Base-by-base conservation (phyloP, 202 grass and related monocot genomes). In the Setaria italica region DNA sequence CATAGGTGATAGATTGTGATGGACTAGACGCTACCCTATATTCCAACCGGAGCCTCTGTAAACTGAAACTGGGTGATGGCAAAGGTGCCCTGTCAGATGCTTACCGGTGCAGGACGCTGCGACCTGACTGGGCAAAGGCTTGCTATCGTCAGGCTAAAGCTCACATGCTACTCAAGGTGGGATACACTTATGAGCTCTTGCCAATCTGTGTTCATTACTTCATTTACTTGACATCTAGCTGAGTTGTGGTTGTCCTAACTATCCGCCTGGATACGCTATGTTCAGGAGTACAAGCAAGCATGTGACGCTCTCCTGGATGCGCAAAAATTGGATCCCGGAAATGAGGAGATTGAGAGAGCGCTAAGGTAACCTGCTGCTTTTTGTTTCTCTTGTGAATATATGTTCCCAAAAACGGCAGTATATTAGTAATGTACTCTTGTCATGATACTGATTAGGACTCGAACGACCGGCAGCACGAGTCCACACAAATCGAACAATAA, bases 1-100 rank as follows among this genome's bases (percentile, higher is more conserved):
- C 8, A 3, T 72, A 88, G 86, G 86, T 49, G 15, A 67, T 88
- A 74, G 10, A 3, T 32, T 3, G 9, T 49, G 25, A 1, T 48
- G 19, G 1, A 74, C 67, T 69, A 53, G 76, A 63, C 29, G 59
- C 76, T 16, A 32, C 59, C n/a, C 4, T 84, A 16, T 88, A 88
- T 67, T 83, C 87, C 72, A 88, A 84, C 67, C 73, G 74, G 75
- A 88, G 87, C 62, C 58, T 84, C 10, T 88, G 87, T 73, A 88
- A 55, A 53, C 59, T 84, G 67, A 30, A 19, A 51, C 37, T 67
- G 74, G 80, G 87, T 65, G 81, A 88, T 67, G 87, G 81, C 17
- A 67, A 88, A 21, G 86, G 86, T 46, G 80, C 86, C 57, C 50
- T 88, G 19, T 88, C 74, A 66, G 86, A 88, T 79, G 86, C 86